Evolutionary conservation across 805 yeast species (phyloP).

Genomic region (Pichia deserticola): DNA sequence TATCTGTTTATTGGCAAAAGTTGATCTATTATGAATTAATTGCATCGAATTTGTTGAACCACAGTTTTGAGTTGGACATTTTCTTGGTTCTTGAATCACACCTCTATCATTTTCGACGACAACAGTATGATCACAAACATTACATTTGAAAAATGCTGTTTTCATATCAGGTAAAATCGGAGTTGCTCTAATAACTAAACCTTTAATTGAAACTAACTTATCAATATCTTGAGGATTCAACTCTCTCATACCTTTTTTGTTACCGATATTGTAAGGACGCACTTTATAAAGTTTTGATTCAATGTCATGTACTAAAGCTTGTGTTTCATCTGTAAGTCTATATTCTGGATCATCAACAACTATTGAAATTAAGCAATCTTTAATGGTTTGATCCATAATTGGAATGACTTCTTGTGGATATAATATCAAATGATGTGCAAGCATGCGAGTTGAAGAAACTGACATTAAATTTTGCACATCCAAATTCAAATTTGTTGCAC

Average conservation of each 20-base stretch:
- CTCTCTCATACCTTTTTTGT: constrained; percentile 79
- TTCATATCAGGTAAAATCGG: constrained; percentile 97
- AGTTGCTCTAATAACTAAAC: constrained; percentile 81
- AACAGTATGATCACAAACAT: constrained; percentile 87
- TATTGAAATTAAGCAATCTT: constrained; percentile 77
- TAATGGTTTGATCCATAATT: constrained; percentile 93
- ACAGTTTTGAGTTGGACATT: constrained; percentile 88
- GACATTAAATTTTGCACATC: constrained; percentile 77
- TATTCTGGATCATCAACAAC: constrained; percentile 42
- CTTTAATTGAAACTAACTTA: constrained; percentile 84
- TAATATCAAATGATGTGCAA: constrained; percentile 79
- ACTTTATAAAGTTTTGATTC: constrained; percentile 80
- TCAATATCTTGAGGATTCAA: constrained; percentile 92
- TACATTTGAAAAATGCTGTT: constrained; percentile 91
- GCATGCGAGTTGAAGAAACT: constrained; percentile 64
- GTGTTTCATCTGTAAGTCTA: constrained; percentile 4
- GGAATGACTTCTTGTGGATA: constrained; percentile 97
- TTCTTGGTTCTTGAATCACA: constrained; percentile 83
- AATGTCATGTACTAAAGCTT: constrained; percentile 46
- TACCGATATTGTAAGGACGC: constrained; percentile 78
- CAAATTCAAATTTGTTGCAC: constrained; percentile 74
- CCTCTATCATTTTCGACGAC: constrained; percentile 94
- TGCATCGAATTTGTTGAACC: constrained; percentile 81
- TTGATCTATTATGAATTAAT: constrained; percentile 82
- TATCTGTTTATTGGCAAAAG: constrained; percentile 93